These are phyloP conservation scores for Calonectria pseudoturangicola DNA, from an alignment of 2,329 filamentous ascomycete species.

Conservation along the genomic window DNA sequence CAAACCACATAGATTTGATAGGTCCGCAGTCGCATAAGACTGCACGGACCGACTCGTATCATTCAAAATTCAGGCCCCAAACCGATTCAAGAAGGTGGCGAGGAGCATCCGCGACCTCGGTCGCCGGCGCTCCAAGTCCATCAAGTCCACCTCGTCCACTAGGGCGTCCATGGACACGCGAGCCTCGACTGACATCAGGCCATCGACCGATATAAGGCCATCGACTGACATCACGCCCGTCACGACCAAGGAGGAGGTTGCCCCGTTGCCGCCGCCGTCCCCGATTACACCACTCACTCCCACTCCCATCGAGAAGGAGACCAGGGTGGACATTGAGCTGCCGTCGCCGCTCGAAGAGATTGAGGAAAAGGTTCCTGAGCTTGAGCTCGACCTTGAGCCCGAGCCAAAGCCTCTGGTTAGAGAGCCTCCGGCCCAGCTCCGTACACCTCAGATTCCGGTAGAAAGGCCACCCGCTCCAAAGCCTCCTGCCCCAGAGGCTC, in stretches of 20 bases:
- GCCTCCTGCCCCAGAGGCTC: not conserved
- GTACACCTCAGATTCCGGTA: not conserved
- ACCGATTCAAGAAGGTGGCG: slow-evolving; percentile 36
- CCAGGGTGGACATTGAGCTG: not conserved
- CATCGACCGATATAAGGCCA: no score
- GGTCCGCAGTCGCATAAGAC: slow-evolving; percentile 30
- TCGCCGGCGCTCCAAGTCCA: slow-evolving; percentile 38
- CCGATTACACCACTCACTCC: slow-evolving; percentile 17
- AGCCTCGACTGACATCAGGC: slow-evolving; percentile 10
- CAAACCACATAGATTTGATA: slow-evolving; percentile 8
- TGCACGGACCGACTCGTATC: slow-evolving; percentile 26
- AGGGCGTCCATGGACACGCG: slow-evolving; percentile 26
- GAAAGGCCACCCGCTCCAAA: slow-evolving; percentile 3
- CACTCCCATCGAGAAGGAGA: slow-evolving; percentile 20
- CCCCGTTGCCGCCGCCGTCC: slow-evolving; percentile 2
- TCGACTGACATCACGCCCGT: not conserved
- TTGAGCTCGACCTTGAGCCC: not conserved
- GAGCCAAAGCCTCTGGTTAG: not conserved
- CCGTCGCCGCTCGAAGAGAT: slow-evolving; percentile 9
- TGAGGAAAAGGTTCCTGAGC: slow-evolving; percentile 6
- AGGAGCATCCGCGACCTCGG: slow-evolving; percentile 36
- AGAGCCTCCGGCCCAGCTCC: not conserved
- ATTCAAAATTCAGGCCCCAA: slow-evolving; percentile 32
- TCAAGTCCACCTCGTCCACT: slow-evolving; percentile 34
- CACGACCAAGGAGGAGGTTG: slow-evolving; percentile 20